These are phyloP conservation scores for Botrytis paeoniae DNA, from an alignment of 2,329 filamentous ascomycete species.

Conservation along the genomic window DNA sequence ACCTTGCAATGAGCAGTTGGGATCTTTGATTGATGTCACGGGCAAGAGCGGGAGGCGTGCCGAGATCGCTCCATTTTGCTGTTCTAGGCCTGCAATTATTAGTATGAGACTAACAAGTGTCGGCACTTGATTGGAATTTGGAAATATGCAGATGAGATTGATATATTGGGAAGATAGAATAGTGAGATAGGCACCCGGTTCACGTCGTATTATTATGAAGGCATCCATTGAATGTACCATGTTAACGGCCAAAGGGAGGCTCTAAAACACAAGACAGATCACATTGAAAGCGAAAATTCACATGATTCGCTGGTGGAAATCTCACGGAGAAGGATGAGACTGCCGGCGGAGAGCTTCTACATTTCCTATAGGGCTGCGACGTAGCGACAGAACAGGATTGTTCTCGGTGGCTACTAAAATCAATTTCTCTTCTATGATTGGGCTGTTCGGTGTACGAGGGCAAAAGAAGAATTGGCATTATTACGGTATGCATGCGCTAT, in stretches of 20 bases:
- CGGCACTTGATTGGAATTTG: not conserved
- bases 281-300: not conserved
- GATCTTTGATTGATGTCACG: not conserved
- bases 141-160: not conserved
- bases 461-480: not conserved
- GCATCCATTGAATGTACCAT: not conserved
- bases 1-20: not conserved
- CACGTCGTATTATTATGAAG: not conserved
- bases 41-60: not conserved
- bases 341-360: not conserved
- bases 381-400: not conserved
- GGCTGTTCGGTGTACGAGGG: not conserved
- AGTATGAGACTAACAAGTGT: constrained; percentile 6
- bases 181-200: constrained; percentile 8
- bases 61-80: not conserved
- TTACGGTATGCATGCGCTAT: not conserved
- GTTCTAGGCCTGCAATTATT: not conserved
- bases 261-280: not conserved
- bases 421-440: not conserved
- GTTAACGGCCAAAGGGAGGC: not conserved
- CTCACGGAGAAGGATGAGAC: not conserved
- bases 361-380: constrained; percentile 1
- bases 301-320: not conserved
- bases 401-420: not conserved
- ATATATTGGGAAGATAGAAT: not conserved